A percentile compares a stretch with the other conserved stretches of the same genome.
These are phyloP conservation scores for Plasmodium sp. DNA, from an alignment of 169 alveolate species.

Conservation along the genomic window DNA sequence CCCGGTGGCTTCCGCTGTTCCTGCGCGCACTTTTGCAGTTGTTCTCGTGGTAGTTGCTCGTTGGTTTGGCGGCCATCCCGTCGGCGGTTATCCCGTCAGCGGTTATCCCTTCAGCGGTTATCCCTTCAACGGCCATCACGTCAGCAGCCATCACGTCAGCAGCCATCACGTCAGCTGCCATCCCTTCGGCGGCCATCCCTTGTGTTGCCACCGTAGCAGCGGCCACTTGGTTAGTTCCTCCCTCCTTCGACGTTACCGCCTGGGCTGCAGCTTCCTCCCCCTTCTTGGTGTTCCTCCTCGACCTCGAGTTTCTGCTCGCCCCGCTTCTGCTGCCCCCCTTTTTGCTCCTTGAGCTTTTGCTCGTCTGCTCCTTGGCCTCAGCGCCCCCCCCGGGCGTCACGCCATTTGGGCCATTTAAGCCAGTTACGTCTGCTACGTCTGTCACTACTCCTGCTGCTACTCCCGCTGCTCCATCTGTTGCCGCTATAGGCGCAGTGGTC, in stretches of 20 bases:
- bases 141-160: not conserved
- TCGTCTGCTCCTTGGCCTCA: not conserved
- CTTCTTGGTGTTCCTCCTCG: conserved; percentile 1
- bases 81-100: not conserved
- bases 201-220: not conserved
- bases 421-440: not conserved
- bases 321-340: not conserved
- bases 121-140: not conserved
- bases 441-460: too few species aligned
- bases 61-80: not conserved
- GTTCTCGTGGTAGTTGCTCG: not conserved
- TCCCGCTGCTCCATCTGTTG: too few species aligned
- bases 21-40: not conserved
- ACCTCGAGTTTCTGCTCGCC: not conserved
- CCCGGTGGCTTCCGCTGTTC: not conserved
- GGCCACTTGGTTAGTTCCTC: not conserved
- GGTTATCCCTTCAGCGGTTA: not conserved
- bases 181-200: not conserved
- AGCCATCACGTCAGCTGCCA: not conserved
- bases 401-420: not conserved
- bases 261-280: not conserved
- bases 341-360: not conserved
- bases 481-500: not conserved
- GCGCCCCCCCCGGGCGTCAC: not conserved
- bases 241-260: not conserved